Percentiles rank a stretch among this genome's conserved stretches.
Evolutionary conservation across 805 yeast genomes (phyloP).

Genomic region (Suhomyces pyralidae): DNA sequence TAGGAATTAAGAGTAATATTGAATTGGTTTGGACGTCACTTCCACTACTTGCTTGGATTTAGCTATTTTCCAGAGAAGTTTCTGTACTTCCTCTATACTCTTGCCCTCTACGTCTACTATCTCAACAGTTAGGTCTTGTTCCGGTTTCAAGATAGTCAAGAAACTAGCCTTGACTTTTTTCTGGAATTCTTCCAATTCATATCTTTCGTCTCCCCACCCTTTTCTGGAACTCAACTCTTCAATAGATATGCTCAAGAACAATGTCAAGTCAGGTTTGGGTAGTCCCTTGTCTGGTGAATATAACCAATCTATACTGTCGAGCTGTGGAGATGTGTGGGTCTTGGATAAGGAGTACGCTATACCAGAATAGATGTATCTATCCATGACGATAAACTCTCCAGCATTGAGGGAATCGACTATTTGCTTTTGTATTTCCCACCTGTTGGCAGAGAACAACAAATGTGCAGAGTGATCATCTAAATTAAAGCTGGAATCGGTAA

Average conservation of each 20-base stretch:
- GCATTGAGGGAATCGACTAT: constrained; percentile 44
- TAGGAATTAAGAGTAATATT: neutral
- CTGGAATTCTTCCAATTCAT: constrained; percentile 77
- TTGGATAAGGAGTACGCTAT: constrained; percentile 90
- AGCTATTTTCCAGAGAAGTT: constrained; percentile 38
- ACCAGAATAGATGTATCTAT: constrained; percentile 90
- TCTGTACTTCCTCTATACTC: constrained; percentile 53
- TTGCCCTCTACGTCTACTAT: constrained; percentile 60
- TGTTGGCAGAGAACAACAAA: constrained; percentile 82
- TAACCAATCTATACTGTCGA: constrained; percentile 62
- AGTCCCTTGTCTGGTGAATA: constrained; percentile 76
- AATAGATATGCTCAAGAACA: constrained; percentile 64
- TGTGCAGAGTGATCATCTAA: constrained; percentile 82
- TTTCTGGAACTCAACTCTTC: constrained; percentile 49
- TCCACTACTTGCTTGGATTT: neutral
- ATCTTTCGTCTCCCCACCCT: constrained; percentile 93
- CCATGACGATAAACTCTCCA: constrained; percentile 68
- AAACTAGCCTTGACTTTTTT: constrained; percentile 63
- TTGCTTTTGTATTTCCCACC: constrained; percentile 76
- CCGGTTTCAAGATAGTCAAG: constrained; percentile 37
- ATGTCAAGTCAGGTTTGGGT: constrained; percentile 79
- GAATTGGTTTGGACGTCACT: neutral
- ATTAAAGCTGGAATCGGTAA: constrained; percentile 47
- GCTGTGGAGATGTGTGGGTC: constrained; percentile 7
- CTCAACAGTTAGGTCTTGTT: constrained; percentile 28